Evolutionary conservation across 2,329 filamentous ascomycete genomes (phyloP), one percentile per base, ranked within the genome.

Genomic region (Aspergillus hiratsukae): DNA sequence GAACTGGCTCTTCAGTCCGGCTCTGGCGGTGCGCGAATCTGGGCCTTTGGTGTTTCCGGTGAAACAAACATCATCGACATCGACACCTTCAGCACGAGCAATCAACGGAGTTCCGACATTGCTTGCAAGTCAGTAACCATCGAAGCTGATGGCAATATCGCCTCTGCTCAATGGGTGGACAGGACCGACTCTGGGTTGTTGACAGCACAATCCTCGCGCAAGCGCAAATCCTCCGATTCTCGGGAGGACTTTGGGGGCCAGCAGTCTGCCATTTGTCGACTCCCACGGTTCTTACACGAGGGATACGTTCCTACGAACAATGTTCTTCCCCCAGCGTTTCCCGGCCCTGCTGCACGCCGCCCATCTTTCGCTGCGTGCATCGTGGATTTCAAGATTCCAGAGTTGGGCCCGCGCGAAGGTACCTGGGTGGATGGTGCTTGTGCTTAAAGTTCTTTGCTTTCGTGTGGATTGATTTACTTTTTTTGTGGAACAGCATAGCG

Each of bases 1-100:
- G 82, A 83, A 59, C 61, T 85, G 9, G 75, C 79, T 0, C 66
- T 85, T 14, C 65, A 80, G 72, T 59, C 72, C 60, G 50, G 74
- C 63, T 29, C 65, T 49, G 72, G 72, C 1, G 72, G 76, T 21
- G 72, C 83, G 29, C 71, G 75, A 0, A 70, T 84, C n/a, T 84
- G 81, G 79, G 80, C 78, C 0, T 82, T 84, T 61, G 70, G 73
- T 17, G 69, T 71, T 1, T 64, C 74, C 37, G 78, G 79, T 0
- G 67, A 74, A 56, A 78, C 78, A 3, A 74, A 68, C 5, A 73
- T 76, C 6, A 82, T 80, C 72, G 75, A 79, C 52, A 65, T 83
- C 4, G 73, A 76, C 55, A 72, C 66, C 0, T 62, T 62, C 48
- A 64, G 65, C 0, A 64, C 65, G 2, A 37, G 49, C 9, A 51